Evolutionary conservation across 331 rosid species (phyloP), one percentile per base, ranked within the genome.

Genomic region (Pyracantha coccinea): DNA sequence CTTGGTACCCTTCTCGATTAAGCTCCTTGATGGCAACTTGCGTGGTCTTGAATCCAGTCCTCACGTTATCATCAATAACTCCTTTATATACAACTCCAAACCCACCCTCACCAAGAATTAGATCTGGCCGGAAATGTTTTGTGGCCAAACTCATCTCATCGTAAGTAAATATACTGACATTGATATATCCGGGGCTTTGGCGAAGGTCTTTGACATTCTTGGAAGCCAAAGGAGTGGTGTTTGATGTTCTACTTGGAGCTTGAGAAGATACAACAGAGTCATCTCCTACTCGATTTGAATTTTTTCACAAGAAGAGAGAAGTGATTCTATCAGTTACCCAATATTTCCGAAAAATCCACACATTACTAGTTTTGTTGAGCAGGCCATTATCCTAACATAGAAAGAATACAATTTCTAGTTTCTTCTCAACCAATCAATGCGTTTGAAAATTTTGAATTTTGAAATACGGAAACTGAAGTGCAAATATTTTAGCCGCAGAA

Each of bases 51-150:
- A 76, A 88, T 77, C 88, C 92, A 0, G 93, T 54, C 73, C 91
- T 89, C n/a, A 91, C 92, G 72, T 74, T 81, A 54, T 85, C 87
- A 83, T 91, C 98, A 71, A 93, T 72, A 31, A 88, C 77, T 60
- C 98, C 98, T 82, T 89, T 91, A 78, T 93, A 93, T 24, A 93
- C 98, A 55, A 93, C 92, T 21, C 98, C 98, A 81, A 93, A 93
- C 28, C 97, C 98, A 64, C 98, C 98, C 79, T 93, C 98, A 41
- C 98, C 98, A 6, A 93, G 77, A 68, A 91, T 88, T 24, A 88
- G 81, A 68, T 91, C 96, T 11, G 98, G 96, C 38, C 96, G 90
- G 78, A 89, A 93, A 59, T 75, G 87, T 76, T 88, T 87, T 4
- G 98, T 91, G 6, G 92, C 91, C 54, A 89, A 66, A 77, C 92